phyloP scores from a whole-genome alignment of 257 asterid species.

The Plantago ovata region DNA sequence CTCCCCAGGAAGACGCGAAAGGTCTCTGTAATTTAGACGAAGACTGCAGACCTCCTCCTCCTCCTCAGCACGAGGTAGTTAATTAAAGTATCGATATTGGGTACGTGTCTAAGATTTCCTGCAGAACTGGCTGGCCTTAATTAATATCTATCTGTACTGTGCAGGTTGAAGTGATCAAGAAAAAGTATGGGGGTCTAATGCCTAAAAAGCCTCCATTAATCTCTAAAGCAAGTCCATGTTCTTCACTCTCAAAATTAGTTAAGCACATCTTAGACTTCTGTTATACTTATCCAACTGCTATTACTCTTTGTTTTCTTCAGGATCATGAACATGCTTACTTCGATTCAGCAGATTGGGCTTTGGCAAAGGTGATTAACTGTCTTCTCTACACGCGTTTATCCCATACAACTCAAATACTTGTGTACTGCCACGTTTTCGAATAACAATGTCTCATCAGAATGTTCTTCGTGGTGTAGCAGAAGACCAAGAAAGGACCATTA shows the following conservation, averaged over 20 bases:
- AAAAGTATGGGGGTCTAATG: conserved; percentile 66
- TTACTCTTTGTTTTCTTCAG: conserved; percentile 27
- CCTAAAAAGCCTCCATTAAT: conserved; percentile 66
- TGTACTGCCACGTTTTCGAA: background rate
- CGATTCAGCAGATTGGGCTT: conserved; percentile 93
- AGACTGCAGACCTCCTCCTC: conserved; percentile 3
- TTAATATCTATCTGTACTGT: background rate
- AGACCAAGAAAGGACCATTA: conserved; percentile 59
- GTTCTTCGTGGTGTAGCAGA: conserved; percentile 25
- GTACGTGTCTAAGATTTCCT: background rate
- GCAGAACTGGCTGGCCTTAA: background rate
- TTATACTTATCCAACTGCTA: background rate
- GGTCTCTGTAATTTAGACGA: conserved; percentile 18
- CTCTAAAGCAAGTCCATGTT: conserved; percentile 42
- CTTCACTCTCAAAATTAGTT: background rate
- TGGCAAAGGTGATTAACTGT: conserved; percentile 54
- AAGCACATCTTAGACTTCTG: background rate
- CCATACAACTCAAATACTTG: background rate
- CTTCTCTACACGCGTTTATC: background rate
- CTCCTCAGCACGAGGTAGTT: conserved; percentile 37
- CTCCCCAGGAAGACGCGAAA: conserved; percentile 21
- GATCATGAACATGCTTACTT: conserved; percentile 85
- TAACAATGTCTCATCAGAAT: background rate
- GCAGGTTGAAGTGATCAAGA: conserved; percentile 69
- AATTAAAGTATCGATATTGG: no score